Evolutionary conservation across 2,329 filamentous ascomycete genomes (phyloP), one percentile per base, ranked within the genome.

Genomic region (Nakataea oryzae): DNA sequence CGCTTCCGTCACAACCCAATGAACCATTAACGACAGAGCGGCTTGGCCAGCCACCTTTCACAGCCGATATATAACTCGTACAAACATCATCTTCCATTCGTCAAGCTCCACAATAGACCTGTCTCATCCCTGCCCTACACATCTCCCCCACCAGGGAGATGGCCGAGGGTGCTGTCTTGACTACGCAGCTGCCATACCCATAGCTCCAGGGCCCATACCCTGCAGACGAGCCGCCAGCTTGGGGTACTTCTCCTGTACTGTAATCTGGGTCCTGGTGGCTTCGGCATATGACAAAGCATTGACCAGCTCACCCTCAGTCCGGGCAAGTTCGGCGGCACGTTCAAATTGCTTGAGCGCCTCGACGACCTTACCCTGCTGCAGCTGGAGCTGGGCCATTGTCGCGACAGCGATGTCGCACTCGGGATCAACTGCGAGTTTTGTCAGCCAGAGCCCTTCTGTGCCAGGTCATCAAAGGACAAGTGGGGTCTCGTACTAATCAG

Each of bases 361-460:
- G 47, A 89, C 90, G 63, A 99, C 93, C 79, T 97, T 97, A 75
- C 95, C 95, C 80, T 97, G 95, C 76, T 99, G 95, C 47, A 99
- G 85, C 61, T 99, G 87, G 55, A 99, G 86, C 77, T 99, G 95
- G 13, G 95, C 95, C 91, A 99, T 97, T 62, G 95, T 99, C 61
- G 95, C 95, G 55, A 99, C 95, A 55, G 95, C 95, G 71, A 99
- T 99, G 71, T 99, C 95, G 73, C 95, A 99, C 75, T 99, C 95
- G 29, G 95, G 95, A 71, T 99, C 95, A 74, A 99, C 93, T 96
- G 69, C 54, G 21, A 11, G 24, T 21, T 30, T 27, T 17, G 67
- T 81, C 71, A 80, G 78, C 61, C 66, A 27, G n/a, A 55, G 54
- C 3, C 34, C 55, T n/a, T 32, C 24, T n/a, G 28, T 57, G 58